Evolutionary conservation across 2,329 filamentous ascomycete genomes (phyloP).

Genomic region (Cryphonectria nitschkei): DNA sequence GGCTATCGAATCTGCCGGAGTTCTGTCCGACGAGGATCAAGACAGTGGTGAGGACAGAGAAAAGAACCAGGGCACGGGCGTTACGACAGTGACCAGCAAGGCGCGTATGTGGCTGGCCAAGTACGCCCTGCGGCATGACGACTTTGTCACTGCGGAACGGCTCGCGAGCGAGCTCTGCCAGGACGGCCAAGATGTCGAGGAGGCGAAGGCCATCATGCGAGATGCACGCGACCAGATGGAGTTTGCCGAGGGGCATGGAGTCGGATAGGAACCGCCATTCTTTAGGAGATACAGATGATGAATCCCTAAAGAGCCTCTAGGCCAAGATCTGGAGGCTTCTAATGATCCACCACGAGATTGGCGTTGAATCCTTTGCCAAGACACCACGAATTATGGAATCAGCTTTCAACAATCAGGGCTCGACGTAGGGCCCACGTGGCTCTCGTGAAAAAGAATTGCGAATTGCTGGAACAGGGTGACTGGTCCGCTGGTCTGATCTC

Average conservation of each 20-base stretch:
- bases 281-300: neutral
- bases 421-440: neutral
- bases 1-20: slow-evolving; percentile 51
- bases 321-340: neutral
- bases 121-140: slow-evolving; percentile 74
- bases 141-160: slow-evolving; percentile 76
- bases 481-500: slow-evolving; percentile 7
- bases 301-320: neutral
- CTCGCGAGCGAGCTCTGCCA: slow-evolving; percentile 91
- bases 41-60: slow-evolving; percentile 44
- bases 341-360: neutral
- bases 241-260: slow-evolving; percentile 35
- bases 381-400: neutral
- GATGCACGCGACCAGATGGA: slow-evolving; percentile 82
- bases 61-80: slow-evolving; percentile 68
- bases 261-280: slow-evolving; percentile 16
- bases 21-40: slow-evolving; percentile 41
- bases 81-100: slow-evolving; percentile 88
- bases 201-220: slow-evolving; percentile 89
- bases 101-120: slow-evolving; percentile 92
- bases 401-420: neutral
- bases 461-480: slow-evolving; percentile 17
- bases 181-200: slow-evolving; percentile 94
- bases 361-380: too few relatives aligned
- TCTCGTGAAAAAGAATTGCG: slow-evolving; percentile 1